These are phyloP conservation scores for Fusarium stilboides DNA, from an alignment of 2,329 filamentous ascomycete genomes.

Conservation along the genomic window DNA sequence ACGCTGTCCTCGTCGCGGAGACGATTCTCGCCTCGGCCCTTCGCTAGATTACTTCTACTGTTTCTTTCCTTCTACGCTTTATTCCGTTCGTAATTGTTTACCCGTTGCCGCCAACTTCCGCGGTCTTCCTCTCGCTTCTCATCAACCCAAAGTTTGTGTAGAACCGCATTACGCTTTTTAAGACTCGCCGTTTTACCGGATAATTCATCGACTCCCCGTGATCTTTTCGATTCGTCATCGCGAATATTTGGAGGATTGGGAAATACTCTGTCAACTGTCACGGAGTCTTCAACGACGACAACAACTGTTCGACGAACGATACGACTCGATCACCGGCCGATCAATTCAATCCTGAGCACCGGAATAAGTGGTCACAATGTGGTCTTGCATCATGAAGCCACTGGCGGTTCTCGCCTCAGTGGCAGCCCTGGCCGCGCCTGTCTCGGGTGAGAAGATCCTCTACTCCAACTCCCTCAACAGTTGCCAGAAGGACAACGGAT, in stretches of 20 bases:
- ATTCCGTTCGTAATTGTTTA: constrained; percentile 40
- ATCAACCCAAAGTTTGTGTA: constrained; percentile 17
- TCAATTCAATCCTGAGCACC: constrained; percentile 3
- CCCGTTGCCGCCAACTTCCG: constrained; percentile 33
- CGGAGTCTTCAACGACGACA: constrained; percentile 19
- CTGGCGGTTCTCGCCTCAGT: constrained; percentile 63
- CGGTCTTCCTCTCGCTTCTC: constrained; percentile 45
- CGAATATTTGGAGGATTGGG: constrained; percentile 5
- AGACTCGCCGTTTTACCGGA: constrained; percentile 11
- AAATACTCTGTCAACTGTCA: constrained; percentile 1
- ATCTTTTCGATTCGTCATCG: not conserved
- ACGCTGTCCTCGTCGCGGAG: constrained; percentile 47
- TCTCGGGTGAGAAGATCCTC: constrained; percentile 76
- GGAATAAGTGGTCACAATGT: constrained; percentile 58
- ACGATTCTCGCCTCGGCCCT: constrained; percentile 48
- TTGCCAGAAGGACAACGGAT: constrained; percentile 87
- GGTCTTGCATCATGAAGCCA: constrained; percentile 62
- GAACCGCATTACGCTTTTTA: constrained; percentile 37
- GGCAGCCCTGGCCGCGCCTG: constrained; percentile 62
- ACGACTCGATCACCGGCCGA: constrained; percentile 11
- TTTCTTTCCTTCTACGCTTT: constrained; percentile 33
- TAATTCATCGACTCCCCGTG: constrained; percentile 6
- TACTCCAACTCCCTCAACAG: constrained; percentile 86
- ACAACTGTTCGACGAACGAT: constrained; percentile 12
- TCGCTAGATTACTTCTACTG: constrained; percentile 44